These are phyloP conservation scores for Citropsis articulata DNA, from an alignment of 345 rosid genomes.

Conservation along the genomic window DNA sequence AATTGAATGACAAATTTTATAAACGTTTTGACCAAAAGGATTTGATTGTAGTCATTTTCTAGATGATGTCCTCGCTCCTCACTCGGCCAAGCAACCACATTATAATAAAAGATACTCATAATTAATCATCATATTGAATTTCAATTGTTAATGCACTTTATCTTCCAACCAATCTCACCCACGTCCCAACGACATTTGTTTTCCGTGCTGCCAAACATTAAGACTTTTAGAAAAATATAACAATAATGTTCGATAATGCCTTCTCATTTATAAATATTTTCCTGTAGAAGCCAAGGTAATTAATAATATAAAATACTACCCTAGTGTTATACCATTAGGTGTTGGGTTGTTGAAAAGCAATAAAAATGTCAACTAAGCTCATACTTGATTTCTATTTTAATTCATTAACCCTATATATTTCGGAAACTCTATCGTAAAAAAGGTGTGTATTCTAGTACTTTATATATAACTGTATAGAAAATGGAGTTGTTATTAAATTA, in stretches of 20 bases:
- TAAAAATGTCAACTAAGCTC: background rate
- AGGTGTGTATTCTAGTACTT: background rate
- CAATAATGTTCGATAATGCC: background rate
- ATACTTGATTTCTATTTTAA: no score
- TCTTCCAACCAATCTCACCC: background rate
- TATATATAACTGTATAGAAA: no score
- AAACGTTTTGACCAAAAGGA: background rate
- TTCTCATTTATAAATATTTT: background rate
- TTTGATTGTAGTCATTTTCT: background rate
- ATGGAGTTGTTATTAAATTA: no score
- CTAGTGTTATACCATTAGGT: background rate
- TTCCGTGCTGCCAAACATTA: background rate
- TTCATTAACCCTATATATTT: no score
- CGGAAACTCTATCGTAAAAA: background rate
- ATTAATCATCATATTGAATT: background rate
- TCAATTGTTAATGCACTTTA: background rate
- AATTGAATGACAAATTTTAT: no score
- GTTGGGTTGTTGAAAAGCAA: background rate
- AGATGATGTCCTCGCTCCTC: background rate
- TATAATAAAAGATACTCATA: background rate
- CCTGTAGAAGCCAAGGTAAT: background rate
- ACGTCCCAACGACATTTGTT: background rate
- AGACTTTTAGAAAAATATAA: background rate
- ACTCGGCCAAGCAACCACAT: background rate
- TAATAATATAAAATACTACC: no score